Conservation (phyloP, 2,329 filamentous ascomycete genomes). For the Daldinia eschscholtzii region DNA sequence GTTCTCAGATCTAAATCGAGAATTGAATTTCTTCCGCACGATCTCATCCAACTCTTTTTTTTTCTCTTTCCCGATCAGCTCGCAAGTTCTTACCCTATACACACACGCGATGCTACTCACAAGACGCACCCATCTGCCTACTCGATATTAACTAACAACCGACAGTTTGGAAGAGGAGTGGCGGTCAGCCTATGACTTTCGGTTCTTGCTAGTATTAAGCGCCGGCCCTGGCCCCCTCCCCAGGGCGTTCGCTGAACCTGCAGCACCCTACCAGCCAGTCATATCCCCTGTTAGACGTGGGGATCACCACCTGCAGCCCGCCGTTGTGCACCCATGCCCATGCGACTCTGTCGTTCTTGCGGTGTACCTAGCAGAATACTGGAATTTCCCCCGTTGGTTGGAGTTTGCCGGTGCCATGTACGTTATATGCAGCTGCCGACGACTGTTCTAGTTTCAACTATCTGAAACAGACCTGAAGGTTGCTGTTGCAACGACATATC, state of each 20-base stretch:
- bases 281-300: slow-evolving; percentile 30
- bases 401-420: slow-evolving; percentile 1
- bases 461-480: slow-evolving; percentile 32
- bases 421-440: slow-evolving; percentile 9
- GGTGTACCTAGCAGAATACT: slow-evolving; percentile 47
- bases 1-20: slow-evolving; percentile 4
- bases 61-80: slow-evolving; percentile 16
- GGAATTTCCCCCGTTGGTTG: slow-evolving; percentile 33
- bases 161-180: slow-evolving; percentile 45
- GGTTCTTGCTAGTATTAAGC: slow-evolving; percentile 31
- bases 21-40: slow-evolving; percentile 11
- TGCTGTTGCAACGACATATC: slow-evolving; percentile 26
- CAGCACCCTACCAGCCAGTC: slow-evolving; percentile 40
- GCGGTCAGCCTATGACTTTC: slow-evolving; percentile 50
- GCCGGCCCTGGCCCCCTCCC: slow-evolving; percentile 22
- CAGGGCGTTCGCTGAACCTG: slow-evolving; percentile 38
- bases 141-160: slow-evolving; percentile 27
- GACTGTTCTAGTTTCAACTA: slow-evolving; percentile 16
- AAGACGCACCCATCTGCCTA: slow-evolving; percentile 21
- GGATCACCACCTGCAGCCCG: slow-evolving; percentile 37
- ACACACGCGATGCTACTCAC: slow-evolving; percentile 28
- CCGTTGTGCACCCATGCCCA: slow-evolving; percentile 41
- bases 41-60: slow-evolving; percentile 20
- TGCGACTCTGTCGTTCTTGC: slow-evolving; percentile 43
- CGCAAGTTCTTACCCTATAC: slow-evolving; percentile 32